These are phyloP conservation scores for Blastocystis sp. DNA, from an alignment of 352 stramenopile species.

Conservation along the genomic window DNA sequence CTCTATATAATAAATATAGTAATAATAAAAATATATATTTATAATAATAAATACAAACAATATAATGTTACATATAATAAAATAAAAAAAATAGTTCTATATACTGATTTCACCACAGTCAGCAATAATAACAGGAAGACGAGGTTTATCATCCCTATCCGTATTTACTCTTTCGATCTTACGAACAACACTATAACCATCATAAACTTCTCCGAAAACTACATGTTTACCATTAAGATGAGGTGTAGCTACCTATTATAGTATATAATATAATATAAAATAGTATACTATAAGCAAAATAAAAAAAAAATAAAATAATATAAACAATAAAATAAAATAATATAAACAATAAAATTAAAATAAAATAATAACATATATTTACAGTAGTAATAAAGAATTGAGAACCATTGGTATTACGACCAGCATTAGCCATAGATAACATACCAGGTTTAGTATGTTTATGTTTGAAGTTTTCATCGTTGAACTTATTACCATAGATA, in stretches of 20 bases:
- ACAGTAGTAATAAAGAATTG: slow-evolving; percentile 98
- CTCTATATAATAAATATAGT: too few relatives aligned
- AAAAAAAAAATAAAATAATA: slow-evolving; percentile 1
- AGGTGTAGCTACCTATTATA: slow-evolving; percentile 58
- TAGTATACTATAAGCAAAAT: too few relatives aligned
- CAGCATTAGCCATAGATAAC: slow-evolving; percentile 86
- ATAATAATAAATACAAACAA: too few relatives aligned
- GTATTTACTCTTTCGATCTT: slow-evolving; percentile 74
- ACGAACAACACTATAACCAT: slow-evolving; percentile 66
- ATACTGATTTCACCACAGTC: slow-evolving; percentile 81
- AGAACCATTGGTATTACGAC: slow-evolving; percentile 79
- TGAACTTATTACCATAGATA: slow-evolving; percentile 79
- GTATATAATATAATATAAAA: too few relatives aligned
- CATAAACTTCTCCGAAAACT: slow-evolving; percentile 89
- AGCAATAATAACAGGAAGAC: slow-evolving; percentile 67
- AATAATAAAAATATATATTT: too few relatives aligned
- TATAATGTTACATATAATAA: too few relatives aligned
- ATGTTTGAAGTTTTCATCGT: slow-evolving; percentile 76
- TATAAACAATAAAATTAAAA: too few relatives aligned
- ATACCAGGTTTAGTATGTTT: slow-evolving; percentile 65
- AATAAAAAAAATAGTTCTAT: too few relatives aligned
- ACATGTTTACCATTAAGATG: slow-evolving; percentile 95
- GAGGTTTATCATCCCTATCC: slow-evolving; percentile 67
- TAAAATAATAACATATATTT: neutral
- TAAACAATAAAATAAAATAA: too few relatives aligned